phyloP scores from a whole-genome alignment of 495 filamentous ascomycete genomes.

The Penicillium egyptiacum region DNA sequence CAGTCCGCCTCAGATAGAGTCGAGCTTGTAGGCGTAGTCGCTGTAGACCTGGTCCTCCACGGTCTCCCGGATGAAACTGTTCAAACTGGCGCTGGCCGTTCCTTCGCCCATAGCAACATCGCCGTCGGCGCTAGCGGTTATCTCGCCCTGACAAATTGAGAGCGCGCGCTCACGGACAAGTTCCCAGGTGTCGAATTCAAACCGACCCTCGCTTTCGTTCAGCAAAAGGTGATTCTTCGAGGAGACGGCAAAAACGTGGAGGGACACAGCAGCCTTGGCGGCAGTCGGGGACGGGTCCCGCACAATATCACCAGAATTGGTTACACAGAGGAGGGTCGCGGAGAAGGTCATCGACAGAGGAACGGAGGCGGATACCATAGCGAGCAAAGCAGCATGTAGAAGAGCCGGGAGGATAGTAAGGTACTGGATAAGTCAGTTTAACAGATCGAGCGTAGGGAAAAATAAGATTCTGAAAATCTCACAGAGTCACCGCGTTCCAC shows the following conservation, averaged over 20 bases:
- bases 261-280: slow-evolving; percentile 58
- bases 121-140: slow-evolving; percentile 39
- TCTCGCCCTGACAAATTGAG: slow-evolving; percentile 56
- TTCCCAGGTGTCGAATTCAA: slow-evolving; percentile 77
- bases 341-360: slow-evolving; percentile 71
- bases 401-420: slow-evolving; percentile 72
- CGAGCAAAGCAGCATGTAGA: slow-evolving; percentile 68
- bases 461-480: slow-evolving; percentile 39
- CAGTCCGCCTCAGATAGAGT: slow-evolving; percentile 34
- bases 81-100: slow-evolving; percentile 44
- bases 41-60: slow-evolving; percentile 51
- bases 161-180: slow-evolving; percentile 63
- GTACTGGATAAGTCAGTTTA: slow-evolving; percentile 53
- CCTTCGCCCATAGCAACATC: slow-evolving; percentile 45
- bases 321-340: slow-evolving; percentile 61
- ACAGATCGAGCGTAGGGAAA: not conserved
- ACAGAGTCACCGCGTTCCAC: slow-evolving; percentile 67
- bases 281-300: slow-evolving; percentile 56
- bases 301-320: slow-evolving; percentile 50
- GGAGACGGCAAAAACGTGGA: slow-evolving; percentile 78
- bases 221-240: slow-evolving; percentile 72
- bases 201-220: slow-evolving; percentile 78
- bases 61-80: slow-evolving; percentile 61
- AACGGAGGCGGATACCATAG: slow-evolving; percentile 73
- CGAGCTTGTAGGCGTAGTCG: slow-evolving; percentile 44